These are phyloP conservation scores for Aaosphaeria pasadenensis DNA, from an alignment of 2,329 filamentous ascomycete species.

Conservation along the genomic window DNA sequence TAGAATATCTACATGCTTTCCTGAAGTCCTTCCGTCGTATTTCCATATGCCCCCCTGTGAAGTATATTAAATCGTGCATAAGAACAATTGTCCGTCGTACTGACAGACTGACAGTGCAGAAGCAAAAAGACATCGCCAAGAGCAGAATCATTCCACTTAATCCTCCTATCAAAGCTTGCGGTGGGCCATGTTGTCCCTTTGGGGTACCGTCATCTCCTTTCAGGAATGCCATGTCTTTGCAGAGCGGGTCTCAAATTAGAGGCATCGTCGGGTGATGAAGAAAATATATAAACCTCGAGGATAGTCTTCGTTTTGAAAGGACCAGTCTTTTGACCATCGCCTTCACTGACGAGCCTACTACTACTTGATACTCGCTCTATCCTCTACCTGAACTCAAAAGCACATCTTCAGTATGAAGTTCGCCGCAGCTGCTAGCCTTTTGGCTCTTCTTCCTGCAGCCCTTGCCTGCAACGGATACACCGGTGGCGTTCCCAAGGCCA, in stretches of 20 bases:
- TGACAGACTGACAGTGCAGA: too few species aligned
- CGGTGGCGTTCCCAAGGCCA: constrained; percentile 19
- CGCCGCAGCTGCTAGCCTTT: constrained; percentile 8
- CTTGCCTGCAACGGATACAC: constrained; percentile 24
- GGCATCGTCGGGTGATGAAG: too few species aligned
- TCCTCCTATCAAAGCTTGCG: background rate
- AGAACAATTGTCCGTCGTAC: background rate
- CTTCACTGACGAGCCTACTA: too few species aligned
- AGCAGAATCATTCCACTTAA: background rate
- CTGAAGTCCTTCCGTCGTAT: background rate
- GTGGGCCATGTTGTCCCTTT: background rate
- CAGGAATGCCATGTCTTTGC: too few species aligned
- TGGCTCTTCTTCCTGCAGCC: constrained; percentile 16
- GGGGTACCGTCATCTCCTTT: too few species aligned
- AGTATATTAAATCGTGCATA: background rate
- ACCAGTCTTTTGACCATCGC: too few species aligned
- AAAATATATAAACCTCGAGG: too few species aligned
- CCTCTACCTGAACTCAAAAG: too few species aligned
- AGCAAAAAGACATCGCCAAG: background rate
- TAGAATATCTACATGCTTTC: too few species aligned
- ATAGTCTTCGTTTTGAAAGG: too few species aligned
- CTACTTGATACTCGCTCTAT: too few species aligned
- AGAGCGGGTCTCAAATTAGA: too few species aligned
- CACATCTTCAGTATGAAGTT: background rate
- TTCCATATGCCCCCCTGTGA: background rate